Conservation (phyloP, 768 basidiomycete species). For the Chalciporus sphaerocephalus region DNA sequence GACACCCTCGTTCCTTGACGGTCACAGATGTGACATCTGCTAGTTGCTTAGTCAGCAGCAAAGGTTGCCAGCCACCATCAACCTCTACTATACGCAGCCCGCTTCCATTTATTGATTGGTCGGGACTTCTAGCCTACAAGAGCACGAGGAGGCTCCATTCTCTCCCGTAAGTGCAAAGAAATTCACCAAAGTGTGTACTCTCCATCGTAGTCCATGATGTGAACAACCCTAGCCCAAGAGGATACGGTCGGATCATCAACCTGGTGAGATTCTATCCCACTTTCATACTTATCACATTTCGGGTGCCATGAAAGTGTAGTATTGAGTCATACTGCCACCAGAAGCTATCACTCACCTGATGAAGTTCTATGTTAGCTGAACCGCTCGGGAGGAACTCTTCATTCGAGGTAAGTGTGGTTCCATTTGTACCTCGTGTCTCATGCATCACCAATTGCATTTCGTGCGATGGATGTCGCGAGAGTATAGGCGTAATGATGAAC, state of each 20-base stretch:
- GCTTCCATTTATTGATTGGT: slow-evolving; percentile 1
- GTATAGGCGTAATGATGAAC: slow-evolving; percentile 2
- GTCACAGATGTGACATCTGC: neutral
- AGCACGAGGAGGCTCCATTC: slow-evolving; percentile 12
- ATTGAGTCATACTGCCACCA: neutral
- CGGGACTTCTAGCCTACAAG: slow-evolving; percentile 4
- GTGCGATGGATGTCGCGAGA: slow-evolving; percentile 3
- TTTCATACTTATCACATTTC: slow-evolving; percentile 2
- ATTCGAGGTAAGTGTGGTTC: slow-evolving; percentile 1
- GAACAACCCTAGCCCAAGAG: neutral
- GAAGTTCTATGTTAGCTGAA: slow-evolving; percentile 9
- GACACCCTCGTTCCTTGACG: neutral
- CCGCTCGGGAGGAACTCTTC: neutral
- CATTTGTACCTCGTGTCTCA: slow-evolving; percentile 4
- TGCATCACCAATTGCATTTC: slow-evolving; percentile 2
- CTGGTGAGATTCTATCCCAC: neutral
- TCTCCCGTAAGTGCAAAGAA: slow-evolving; percentile 7
- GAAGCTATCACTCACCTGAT: slow-evolving; percentile 7
- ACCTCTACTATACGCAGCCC: slow-evolving; percentile 4
- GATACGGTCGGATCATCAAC: slow-evolving; percentile 21
- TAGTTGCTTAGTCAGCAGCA: slow-evolving; percentile 22
- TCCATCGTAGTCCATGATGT: neutral
- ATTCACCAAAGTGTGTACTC: slow-evolving; percentile 2
- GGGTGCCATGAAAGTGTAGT: neutral
- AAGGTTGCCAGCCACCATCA: neutral